Evolutionary conservation across 176 grass and related monocot species (phyloP).

Genomic region (Ampelocalamus luodianensis): DNA sequence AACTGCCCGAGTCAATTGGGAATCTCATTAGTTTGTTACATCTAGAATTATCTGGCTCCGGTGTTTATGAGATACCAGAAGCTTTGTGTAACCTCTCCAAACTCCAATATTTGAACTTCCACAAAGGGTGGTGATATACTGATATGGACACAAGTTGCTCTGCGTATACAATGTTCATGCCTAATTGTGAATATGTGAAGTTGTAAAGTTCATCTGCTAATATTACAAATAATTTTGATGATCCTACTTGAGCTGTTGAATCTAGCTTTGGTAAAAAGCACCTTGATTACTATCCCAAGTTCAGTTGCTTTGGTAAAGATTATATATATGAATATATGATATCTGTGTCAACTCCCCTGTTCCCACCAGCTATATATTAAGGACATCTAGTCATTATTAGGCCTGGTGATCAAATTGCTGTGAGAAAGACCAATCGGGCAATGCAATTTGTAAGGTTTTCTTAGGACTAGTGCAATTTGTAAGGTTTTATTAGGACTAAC

Average conservation of each 20-base stretch:
- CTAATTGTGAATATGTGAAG: conserved; percentile 33
- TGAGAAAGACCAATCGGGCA: not conserved
- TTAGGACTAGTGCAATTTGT: not conserved
- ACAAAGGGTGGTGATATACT: no score
- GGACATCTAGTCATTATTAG: not conserved
- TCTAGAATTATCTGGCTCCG: no score
- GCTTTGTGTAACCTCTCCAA: no score
- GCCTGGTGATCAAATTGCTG: not conserved
- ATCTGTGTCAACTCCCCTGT: conserved; percentile 27
- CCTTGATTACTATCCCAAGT: not conserved
- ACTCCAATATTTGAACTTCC: no score
- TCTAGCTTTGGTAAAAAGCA: not conserved
- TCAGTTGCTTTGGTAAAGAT: conserved; percentile 4
- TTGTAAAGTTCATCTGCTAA: conserved; percentile 38
- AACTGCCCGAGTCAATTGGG: no score
- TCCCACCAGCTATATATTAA: conserved; percentile 7
- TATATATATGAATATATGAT: not conserved
- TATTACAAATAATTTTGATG: not conserved
- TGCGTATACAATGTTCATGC: no score
- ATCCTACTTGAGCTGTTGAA: not conserved
- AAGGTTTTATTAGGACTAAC: not conserved
- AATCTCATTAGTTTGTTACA: no score
- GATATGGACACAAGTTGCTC: no score
- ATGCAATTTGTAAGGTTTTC: no score
- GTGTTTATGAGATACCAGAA: no score